Conservation (phyloP, 805 yeast species). For the Candida loeiensis region DNA sequence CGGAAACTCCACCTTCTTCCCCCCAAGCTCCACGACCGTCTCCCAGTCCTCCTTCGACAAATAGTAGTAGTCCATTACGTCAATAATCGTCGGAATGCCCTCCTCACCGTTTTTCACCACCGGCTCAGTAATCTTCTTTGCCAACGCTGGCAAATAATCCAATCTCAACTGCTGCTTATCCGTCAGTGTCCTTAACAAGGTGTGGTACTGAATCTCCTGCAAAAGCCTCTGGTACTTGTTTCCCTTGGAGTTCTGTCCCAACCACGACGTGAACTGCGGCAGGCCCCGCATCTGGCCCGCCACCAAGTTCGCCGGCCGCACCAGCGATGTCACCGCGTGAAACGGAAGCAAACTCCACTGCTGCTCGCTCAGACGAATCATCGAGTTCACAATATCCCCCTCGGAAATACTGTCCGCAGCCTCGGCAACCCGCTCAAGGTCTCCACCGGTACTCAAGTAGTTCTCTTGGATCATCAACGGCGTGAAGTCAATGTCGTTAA, state of each 20-base stretch:
- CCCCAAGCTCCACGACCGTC: constrained; percentile 73
- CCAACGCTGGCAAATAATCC: constrained; percentile 68
- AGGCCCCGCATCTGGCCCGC: constrained; percentile 70
- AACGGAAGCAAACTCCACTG: constrained; percentile 92
- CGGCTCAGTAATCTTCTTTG: constrained; percentile 56
- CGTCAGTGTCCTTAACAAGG: constrained; percentile 75
- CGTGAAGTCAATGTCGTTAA: constrained; percentile 90
- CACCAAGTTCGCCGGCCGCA: constrained; percentile 70
- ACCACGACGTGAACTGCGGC: constrained; percentile 76
- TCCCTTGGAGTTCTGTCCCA: constrained; percentile 85
- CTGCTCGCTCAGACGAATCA: constrained; percentile 87
- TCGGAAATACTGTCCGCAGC: constrained; percentile 89
- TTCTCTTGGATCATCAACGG: constrained; percentile 97
- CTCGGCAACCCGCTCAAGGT: constrained; percentile 58
- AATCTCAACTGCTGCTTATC: constrained; percentile 71
- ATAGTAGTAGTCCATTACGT: constrained; percentile 79
- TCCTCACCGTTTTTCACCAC: constrained; percentile 52
- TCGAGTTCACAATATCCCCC: constrained; percentile 75
- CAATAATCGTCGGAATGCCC: constrained; percentile 64
- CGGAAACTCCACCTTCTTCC: constrained; percentile 56
- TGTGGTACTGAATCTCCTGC: constrained; percentile 86
- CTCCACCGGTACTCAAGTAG: constrained; percentile 53
- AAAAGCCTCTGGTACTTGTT: constrained; percentile 74
- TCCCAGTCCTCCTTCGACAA: constrained; percentile 93
- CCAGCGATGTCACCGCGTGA: constrained; percentile 83